These are phyloP conservation scores for Penicillium sp. DNA, from an alignment of 2,329 filamentous ascomycete genomes.

Conservation along the genomic window DNA sequence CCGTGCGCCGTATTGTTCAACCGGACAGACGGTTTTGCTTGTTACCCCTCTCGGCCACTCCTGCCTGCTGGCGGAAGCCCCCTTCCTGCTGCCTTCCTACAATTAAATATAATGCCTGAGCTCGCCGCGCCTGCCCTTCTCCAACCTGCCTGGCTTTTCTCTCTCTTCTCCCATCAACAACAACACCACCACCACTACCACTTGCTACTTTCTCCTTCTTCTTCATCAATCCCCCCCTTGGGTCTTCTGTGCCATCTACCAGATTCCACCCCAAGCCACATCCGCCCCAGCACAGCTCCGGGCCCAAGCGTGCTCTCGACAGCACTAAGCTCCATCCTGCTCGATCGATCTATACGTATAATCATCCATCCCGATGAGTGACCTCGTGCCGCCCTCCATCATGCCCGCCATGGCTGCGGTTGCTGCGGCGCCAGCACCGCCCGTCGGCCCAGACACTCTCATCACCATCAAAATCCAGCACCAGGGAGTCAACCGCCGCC, in stretches of 20 bases:
- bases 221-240: background rate
- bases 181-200: background rate
- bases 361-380: background rate
- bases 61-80: background rate
- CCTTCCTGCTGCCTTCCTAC: slow-evolving; percentile 2
- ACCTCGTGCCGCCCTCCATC: slow-evolving; percentile 1
- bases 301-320: background rate
- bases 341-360: background rate
- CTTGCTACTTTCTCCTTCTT: background rate
- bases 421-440: slow-evolving; percentile 41
- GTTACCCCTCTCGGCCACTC: background rate
- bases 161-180: background rate
- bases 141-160: too few relatives aligned
- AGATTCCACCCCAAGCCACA: background rate
- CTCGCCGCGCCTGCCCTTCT: background rate
- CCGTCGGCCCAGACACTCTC: slow-evolving; percentile 62
- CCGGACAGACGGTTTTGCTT: background rate
- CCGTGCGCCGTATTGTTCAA: background rate
- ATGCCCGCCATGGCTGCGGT: slow-evolving; percentile 31
- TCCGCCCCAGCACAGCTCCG: background rate
- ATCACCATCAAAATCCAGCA: slow-evolving; percentile 84
- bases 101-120: background rate
- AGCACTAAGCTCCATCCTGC: background rate
- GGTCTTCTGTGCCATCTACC: too few relatives aligned
- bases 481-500: slow-evolving; percentile 69